Conservation (phyloP, 768 basidiomycete species). For the Nidularia pulvinata region DNA sequence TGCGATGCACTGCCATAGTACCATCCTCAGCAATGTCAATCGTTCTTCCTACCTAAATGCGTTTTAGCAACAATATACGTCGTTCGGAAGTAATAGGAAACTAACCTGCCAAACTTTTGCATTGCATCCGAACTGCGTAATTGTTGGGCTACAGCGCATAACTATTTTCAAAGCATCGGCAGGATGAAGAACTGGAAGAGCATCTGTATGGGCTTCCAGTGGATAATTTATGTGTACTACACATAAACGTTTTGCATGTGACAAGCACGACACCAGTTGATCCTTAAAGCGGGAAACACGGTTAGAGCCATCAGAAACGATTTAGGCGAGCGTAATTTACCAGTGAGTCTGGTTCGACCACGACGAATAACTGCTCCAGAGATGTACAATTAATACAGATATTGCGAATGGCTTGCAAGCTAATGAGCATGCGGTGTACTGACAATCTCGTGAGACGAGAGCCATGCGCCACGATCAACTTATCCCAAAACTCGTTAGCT, state of each 20-base stretch:
- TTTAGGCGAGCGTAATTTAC: conserved; percentile 27
- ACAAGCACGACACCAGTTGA: conserved; percentile 36
- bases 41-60: conserved; percentile 42
- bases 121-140: conserved; percentile 68
- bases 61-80: neutral
- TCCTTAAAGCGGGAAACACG: conserved; percentile 22
- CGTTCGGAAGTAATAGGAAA: conserved; percentile 1
- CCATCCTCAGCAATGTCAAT: conserved; percentile 36
- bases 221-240: conserved; percentile 64
- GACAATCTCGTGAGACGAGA: conserved; percentile 54
- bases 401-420: conserved; percentile 41
- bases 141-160: conserved; percentile 44
- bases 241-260: conserved; percentile 43
- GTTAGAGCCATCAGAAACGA: neutral
- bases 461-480: conserved; percentile 50
- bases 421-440: conserved; percentile 62
- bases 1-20: conserved; percentile 28
- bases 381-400: conserved; percentile 54
- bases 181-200: conserved; percentile 23
- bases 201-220: conserved; percentile 20
- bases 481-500: conserved; percentile 47
- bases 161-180: conserved; percentile 43
- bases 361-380: conserved; percentile 68
- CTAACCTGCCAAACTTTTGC: conserved; percentile 72
- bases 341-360: conserved; percentile 42